Conservation (phyloP, 2,329 filamentous ascomycete species). For the Neurospora sp. region DNA sequence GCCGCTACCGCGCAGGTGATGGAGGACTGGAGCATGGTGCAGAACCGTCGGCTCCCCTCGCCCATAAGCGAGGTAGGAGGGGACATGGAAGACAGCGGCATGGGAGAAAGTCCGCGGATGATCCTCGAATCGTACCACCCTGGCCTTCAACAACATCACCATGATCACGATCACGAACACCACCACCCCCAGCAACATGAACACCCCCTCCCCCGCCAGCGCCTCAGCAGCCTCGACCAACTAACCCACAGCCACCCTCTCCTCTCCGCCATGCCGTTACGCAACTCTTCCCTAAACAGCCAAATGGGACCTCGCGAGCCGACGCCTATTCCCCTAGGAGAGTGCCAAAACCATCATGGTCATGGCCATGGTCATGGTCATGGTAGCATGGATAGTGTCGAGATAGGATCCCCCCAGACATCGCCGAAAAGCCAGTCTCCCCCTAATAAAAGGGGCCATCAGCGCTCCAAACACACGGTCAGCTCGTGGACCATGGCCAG, state of each 20-base stretch:
- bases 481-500: slow-evolving; percentile 46
- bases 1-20: slow-evolving; percentile 14
- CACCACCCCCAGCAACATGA: neutral
- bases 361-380: slow-evolving; percentile 19
- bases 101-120: slow-evolving; percentile 28
- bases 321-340: slow-evolving; percentile 5
- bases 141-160: slow-evolving; percentile 14
- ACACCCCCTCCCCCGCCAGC: neutral
- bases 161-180: neutral
- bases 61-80: slow-evolving; percentile 47
- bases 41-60: slow-evolving; percentile 46
- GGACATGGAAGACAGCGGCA: slow-evolving; percentile 28
- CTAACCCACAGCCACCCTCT: slow-evolving; percentile 17
- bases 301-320: slow-evolving; percentile 16
- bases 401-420: slow-evolving; percentile 11
- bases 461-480: slow-evolving; percentile 48
- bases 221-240: neutral
- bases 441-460: slow-evolving; percentile 38
- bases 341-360: slow-evolving; percentile 6
- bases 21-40: slow-evolving; percentile 41
- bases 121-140: slow-evolving; percentile 26
- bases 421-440: slow-evolving; percentile 38
- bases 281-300: slow-evolving; percentile 25
- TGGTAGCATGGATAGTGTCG: slow-evolving; percentile 21
- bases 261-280: slow-evolving; percentile 25